Percentiles rank a stretch among this genome's conserved stretches.
Conservation (phyloP, 306 rosid species). For the Dryas drummondii region DNA sequence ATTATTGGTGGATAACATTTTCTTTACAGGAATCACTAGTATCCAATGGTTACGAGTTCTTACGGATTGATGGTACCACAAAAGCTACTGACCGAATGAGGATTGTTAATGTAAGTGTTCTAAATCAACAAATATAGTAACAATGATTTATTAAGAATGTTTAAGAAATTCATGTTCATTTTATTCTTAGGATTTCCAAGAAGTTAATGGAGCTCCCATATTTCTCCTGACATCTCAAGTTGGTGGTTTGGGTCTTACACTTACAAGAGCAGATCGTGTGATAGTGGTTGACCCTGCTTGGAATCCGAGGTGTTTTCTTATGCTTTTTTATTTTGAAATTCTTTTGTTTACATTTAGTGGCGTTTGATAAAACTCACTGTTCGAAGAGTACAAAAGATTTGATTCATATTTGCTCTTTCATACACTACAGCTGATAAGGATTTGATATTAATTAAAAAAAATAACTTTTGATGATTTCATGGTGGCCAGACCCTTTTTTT, state of each 20-base stretch:
- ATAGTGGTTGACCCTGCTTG: slow-evolving; percentile 99
- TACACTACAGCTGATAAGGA: too few relatives aligned
- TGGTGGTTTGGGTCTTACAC: slow-evolving; percentile 96
- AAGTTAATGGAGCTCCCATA: slow-evolving; percentile 69
- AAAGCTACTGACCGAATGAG: slow-evolving; percentile 70
- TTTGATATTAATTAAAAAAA: too few relatives aligned
- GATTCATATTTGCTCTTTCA: neutral
- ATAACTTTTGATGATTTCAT: neutral
- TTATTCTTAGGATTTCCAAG: slow-evolving; percentile 78
- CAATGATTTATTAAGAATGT: neutral
- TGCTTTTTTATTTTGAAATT: neutral
- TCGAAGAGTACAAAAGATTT: neutral
- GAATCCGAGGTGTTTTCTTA: slow-evolving; percentile 76
- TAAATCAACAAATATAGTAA: slow-evolving; percentile 5
- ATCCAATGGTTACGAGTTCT: slow-evolving; percentile 54
- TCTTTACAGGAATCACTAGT: slow-evolving; percentile 56
- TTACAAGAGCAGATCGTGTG: slow-evolving; percentile 95
- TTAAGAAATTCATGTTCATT: neutral
- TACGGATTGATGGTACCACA: slow-evolving; percentile 94
- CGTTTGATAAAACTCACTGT: neutral
- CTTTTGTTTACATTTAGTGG: neutral
- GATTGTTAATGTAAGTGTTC: slow-evolving; percentile 70
- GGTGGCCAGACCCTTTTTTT: neutral
- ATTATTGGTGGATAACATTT: slow-evolving; percentile 12
- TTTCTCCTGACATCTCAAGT: slow-evolving; percentile 97